phyloP scores from a whole-genome alignment of 2,329 filamentous ascomycete genomes.

The Beauveria scarabaeidicola region DNA sequence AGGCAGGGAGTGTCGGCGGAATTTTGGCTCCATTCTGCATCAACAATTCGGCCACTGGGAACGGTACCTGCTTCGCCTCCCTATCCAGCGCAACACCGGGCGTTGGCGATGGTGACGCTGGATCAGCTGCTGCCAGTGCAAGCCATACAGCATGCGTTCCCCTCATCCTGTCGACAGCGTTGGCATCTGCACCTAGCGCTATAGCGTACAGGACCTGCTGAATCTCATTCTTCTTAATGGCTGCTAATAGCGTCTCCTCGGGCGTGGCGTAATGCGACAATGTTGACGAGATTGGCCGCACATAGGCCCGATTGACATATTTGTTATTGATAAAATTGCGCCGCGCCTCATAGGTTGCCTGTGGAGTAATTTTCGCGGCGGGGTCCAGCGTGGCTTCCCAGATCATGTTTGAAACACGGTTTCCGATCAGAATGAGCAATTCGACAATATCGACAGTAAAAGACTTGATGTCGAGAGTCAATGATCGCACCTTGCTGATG shows the following conservation, averaged over 20 bases:
- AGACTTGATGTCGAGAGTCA: conserved; percentile 90
- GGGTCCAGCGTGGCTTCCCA: conserved; percentile 84
- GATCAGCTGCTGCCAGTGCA: conserved; percentile 85
- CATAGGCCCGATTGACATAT: conserved; percentile 76
- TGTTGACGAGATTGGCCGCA: conserved; percentile 68
- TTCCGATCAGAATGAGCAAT: conserved; percentile 81
- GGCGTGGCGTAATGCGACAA: conserved; percentile 68
- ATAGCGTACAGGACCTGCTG: conserved; percentile 87
- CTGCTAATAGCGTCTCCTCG: conserved; percentile 83
- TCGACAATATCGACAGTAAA: conserved; percentile 98
- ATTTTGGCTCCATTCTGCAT: conserved; percentile 92
- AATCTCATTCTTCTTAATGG: conserved; percentile 94
- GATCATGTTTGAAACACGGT: conserved; percentile 90
- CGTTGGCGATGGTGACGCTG: conserved; percentile 60
- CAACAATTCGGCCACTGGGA: conserved; percentile 83
- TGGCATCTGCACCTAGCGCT: conserved; percentile 78
- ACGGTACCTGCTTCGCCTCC: conserved; percentile 53
- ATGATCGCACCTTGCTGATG: conserved; percentile 91
- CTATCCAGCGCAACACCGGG: conserved; percentile 35
- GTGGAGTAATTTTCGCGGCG: conserved; percentile 61
- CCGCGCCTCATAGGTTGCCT: conserved; percentile 79
- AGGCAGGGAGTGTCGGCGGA: conserved; percentile 64
- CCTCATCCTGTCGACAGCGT: conserved; percentile 74
- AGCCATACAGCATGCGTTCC: conserved; percentile 85
- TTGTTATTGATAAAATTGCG: conserved; percentile 94